Evolutionary conservation across 2,329 filamentous ascomycete species (phyloP).

Genomic region (Magnaporthales sp.): DNA sequence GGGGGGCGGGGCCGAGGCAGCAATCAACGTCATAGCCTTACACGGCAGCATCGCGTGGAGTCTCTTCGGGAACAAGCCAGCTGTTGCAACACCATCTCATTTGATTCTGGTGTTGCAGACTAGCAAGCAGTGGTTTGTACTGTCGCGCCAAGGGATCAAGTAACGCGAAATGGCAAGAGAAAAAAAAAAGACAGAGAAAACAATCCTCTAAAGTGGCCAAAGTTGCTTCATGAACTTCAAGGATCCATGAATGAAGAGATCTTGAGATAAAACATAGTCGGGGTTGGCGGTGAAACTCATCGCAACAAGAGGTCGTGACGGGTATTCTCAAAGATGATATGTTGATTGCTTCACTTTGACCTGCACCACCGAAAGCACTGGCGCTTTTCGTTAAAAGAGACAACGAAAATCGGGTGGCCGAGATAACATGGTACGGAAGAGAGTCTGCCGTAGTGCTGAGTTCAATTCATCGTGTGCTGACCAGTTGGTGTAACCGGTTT

Average conservation of each 20-base stretch:
- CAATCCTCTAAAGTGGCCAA: background rate
- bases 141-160: background rate
- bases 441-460: background rate
- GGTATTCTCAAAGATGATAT: background rate
- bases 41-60: background rate
- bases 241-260: background rate
- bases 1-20: background rate
- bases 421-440: background rate
- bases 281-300: background rate
- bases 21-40: background rate
- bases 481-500: background rate
- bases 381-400: background rate
- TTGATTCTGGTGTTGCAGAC: background rate
- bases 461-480: background rate
- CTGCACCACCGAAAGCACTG: background rate
- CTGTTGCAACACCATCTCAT: background rate
- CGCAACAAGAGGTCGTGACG: background rate
- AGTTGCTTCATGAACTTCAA: background rate
- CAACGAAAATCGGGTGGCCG: background rate
- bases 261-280: background rate
- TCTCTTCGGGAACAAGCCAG: background rate
- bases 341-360: background rate
- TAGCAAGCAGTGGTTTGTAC: background rate
- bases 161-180: background rate
- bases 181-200: background rate